A percentile compares a stretch with the other conserved stretches of the same genome.
These are phyloP conservation scores for Torulaspora globosa DNA, from an alignment of 1,139 yeast species.

Conservation along the genomic window DNA sequence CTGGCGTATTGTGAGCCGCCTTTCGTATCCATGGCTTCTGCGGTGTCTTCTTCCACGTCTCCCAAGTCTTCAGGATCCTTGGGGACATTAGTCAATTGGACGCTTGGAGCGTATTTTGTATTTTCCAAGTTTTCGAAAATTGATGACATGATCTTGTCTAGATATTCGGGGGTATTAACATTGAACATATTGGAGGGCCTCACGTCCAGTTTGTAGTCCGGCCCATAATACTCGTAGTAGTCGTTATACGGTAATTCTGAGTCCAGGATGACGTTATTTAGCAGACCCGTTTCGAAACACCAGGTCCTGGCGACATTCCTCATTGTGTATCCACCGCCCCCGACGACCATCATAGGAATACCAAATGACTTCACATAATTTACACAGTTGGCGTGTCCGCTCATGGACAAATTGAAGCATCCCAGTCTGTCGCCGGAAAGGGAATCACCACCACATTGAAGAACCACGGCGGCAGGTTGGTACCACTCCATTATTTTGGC, in stretches of 20 bases:
- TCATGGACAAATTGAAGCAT: slow-evolving; percentile 85
- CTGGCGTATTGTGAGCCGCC: slow-evolving; percentile 88
- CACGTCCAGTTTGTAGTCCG: slow-evolving; percentile 89
- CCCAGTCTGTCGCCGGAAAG: slow-evolving; percentile 88
- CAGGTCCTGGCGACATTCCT: slow-evolving; percentile 94
- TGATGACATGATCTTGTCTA: slow-evolving; percentile 76
- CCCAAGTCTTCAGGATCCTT: slow-evolving; percentile 79
- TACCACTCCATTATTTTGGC: slow-evolving; percentile 84
- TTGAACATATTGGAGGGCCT: slow-evolving; percentile 96
- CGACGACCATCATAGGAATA: slow-evolving; percentile 84
- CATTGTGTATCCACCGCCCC: slow-evolving; percentile 99
- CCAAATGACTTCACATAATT: slow-evolving; percentile 83
- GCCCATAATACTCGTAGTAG: slow-evolving; percentile 95
- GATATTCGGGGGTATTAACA: slow-evolving; percentile 89
- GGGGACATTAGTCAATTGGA: slow-evolving; percentile 88
- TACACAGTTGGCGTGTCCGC: slow-evolving; percentile 94
- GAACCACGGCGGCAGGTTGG: slow-evolving; percentile 87
- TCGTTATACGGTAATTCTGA: slow-evolving; percentile 91
- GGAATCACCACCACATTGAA: slow-evolving; percentile 93
- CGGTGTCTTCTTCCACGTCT: slow-evolving; percentile 74
- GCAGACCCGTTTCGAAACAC: slow-evolving; percentile 89
- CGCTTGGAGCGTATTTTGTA: slow-evolving; percentile 93
- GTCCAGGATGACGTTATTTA: slow-evolving; percentile 74
- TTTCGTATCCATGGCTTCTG: slow-evolving; percentile 73
- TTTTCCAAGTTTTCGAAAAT: slow-evolving; percentile 76